These are phyloP conservation scores for Hyphochytrium catenoides DNA, from an alignment of 352 stramenopile species.

Conservation along the genomic window DNA sequence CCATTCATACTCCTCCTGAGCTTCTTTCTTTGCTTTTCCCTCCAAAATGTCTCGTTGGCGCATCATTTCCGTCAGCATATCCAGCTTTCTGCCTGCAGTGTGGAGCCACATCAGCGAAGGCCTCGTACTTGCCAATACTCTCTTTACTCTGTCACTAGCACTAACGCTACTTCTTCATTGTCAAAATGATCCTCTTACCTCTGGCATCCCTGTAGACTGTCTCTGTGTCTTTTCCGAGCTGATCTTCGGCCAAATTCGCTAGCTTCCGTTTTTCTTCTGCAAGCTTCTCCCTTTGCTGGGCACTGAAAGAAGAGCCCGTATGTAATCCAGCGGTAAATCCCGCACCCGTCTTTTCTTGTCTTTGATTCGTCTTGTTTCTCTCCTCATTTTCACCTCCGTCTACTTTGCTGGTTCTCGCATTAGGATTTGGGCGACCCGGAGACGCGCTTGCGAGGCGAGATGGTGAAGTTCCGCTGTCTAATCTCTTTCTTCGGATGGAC, in stretches of 20 bases:
- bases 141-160: background rate
- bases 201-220: conserved; percentile 58
- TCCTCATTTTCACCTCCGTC: background rate
- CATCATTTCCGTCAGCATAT: conserved; percentile 59
- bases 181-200: conserved; percentile 11
- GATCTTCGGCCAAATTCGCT: conserved; percentile 19
- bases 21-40: conserved; percentile 38
- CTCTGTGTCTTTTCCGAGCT: conserved; percentile 44
- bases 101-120: too few species aligned
- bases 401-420: background rate
- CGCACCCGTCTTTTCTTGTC: conserved; percentile 13
- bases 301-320: conserved; percentile 31
- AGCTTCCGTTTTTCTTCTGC: conserved; percentile 24
- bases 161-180: background rate
- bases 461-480: too few species aligned
- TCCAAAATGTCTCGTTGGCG: conserved; percentile 45
- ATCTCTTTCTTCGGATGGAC: too few species aligned
- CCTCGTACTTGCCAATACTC: too few species aligned
- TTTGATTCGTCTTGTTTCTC: background rate
- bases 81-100: too few species aligned
- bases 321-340: conserved; percentile 31
- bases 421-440: background rate
- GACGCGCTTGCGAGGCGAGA: too few species aligned
- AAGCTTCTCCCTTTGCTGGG: conserved; percentile 21
- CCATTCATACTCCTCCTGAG: conserved; percentile 54